Conservation (phyloP, 2,329 filamentous ascomycete species). For the Penicillium crustosum region DNA sequence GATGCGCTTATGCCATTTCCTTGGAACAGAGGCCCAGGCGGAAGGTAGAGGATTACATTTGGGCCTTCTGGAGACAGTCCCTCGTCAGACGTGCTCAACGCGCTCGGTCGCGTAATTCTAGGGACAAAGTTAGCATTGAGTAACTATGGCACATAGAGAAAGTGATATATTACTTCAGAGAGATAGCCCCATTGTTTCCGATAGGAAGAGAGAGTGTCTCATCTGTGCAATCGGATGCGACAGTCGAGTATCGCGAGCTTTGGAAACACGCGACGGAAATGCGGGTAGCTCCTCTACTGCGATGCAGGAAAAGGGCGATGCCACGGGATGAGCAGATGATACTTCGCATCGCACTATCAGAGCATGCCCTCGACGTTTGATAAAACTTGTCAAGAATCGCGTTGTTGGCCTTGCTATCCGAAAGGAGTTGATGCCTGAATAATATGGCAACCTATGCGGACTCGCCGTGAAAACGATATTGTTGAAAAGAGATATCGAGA, state of each 20-base stretch:
- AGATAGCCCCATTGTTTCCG: conserved; percentile 32
- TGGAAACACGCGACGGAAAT: not conserved
- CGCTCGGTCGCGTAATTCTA: conserved; percentile 25
- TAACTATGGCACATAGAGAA: not conserved
- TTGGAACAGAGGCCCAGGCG: conserved; percentile 36
- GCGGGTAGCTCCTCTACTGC: not conserved
- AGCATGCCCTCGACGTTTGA: not conserved
- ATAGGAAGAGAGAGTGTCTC: conserved; percentile 28
- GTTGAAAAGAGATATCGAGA: not conserved
- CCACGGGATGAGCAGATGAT: conserved; percentile 6
- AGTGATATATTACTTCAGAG: conserved; percentile 23
- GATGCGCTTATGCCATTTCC: not conserved
- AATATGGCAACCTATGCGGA: not conserved
- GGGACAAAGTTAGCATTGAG: not conserved
- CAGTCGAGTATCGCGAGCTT: conserved; percentile 9
- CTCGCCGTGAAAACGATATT: not conserved
- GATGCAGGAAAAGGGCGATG: not conserved
- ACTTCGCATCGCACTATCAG: conserved; percentile 28
- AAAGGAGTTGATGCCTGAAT: not conserved
- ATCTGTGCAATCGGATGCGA: conserved; percentile 18
- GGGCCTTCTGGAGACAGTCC: conserved; percentile 5
- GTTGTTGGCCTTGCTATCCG: not conserved
- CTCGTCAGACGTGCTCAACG: not conserved
- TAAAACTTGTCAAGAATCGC: not conserved
- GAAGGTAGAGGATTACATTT: conserved; percentile 40